Percentiles rank a stretch among this genome's conserved stretches.
phyloP scores from a whole-genome alignment of 1,139 yeast species.

The Lodderomyces metapsilosis region DNA sequence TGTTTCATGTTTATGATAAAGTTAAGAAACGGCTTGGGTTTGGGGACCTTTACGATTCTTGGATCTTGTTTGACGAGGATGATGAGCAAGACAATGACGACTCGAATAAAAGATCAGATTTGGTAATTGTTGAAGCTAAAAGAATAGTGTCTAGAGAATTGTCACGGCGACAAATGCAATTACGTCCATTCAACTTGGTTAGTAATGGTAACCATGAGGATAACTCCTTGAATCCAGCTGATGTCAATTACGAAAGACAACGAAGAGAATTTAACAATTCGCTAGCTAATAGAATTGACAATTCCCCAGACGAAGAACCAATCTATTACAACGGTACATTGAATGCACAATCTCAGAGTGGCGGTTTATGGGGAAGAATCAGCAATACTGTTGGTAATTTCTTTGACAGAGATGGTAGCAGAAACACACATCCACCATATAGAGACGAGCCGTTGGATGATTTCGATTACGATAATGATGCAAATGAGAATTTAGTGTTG shows the following conservation, averaged over 20 bases:
- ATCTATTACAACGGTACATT: conserved; percentile 10
- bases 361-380: conserved; percentile 21
- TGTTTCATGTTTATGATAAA: conserved; percentile 68
- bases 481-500: conserved; percentile 16
- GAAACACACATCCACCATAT: conserved; percentile 13
- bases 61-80: conserved; percentile 48
- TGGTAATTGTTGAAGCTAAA: conserved; percentile 45
- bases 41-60: conserved; percentile 56
- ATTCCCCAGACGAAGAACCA: conserved; percentile 8
- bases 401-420: not conserved
- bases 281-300: conserved; percentile 17
- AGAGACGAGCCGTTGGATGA: conserved; percentile 28
- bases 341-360: not conserved
- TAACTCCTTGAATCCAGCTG: conserved; percentile 22
- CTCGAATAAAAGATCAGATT: conserved; percentile 28
- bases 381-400: conserved; percentile 22
- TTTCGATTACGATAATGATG: conserved; percentile 31
- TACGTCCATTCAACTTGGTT: conserved; percentile 31
- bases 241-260: conserved; percentile 32
- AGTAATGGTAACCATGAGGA: not conserved
- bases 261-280: conserved; percentile 26
- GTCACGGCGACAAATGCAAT: conserved; percentile 24
- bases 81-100: conserved; percentile 15
- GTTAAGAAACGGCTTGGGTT: conserved; percentile 49
- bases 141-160: conserved; percentile 38